Base-by-base conservation (phyloP, 225 moss, liverwort and hornwort genomes). In the Sphagnum tenellum region DNA sequence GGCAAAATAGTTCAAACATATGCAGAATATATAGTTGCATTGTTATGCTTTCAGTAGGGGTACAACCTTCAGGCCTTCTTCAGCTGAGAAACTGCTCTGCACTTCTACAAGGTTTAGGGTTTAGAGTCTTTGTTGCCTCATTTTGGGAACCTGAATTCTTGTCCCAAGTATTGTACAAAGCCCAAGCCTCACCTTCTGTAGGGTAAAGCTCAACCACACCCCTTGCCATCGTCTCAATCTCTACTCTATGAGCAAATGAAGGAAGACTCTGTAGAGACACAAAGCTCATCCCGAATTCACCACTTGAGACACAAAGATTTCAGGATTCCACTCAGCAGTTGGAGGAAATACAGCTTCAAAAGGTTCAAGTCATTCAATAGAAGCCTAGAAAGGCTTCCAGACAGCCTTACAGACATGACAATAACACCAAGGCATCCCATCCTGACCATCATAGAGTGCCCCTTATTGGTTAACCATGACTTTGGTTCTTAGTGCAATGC, bases 391-490 rank as follows among this genome's bases (percentile, higher is more conserved):
- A 5, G 83, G 80, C 8, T 49, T 44, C 4, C 46, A 59, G 7
- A 66, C 12, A 50, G 80, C 49, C 48, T 29, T 62, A 4, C 57
- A 57, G 48, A 84, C 66, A 44, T 75, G 80, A 46, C 80, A 70
- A 60, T 84, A 84, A 13, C 80, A 80, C n/a, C 83, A 75, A 56
- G 83, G 83, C 83, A 80, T 80, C 3, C 83, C 83, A 64, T 84
- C 83, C 68, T 84, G 83, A 48, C 80, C 83, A 66, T 84, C 83
- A 6, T 80, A 84, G 7, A 84, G 80, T 44, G 83, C 83, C 83
- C 83, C 80, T 46, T 72, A 80, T 47, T 84, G 74, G 12, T 29
- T 77, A 48, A 50, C 48, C 44, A 5, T 44, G 10, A 84, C 29
- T 74, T 4, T 45, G 60, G 8, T 13, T 13, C 53, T 72, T 75